Conservation (phyloP, 2,329 filamentous ascomycete species). For the Colletotrichum karsti region DNA sequence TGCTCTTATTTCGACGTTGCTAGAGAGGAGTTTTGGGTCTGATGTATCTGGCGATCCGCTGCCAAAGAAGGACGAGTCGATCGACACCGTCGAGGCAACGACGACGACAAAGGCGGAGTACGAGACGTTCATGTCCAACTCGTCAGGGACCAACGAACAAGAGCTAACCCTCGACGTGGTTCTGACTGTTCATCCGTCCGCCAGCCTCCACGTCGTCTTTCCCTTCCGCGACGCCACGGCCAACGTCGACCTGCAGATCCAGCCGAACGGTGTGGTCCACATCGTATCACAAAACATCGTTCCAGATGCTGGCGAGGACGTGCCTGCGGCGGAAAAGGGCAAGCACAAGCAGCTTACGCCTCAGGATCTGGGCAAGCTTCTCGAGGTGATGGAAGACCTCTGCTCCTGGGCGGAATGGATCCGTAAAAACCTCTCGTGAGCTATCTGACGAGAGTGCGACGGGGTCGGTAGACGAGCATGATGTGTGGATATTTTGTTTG, state of each 20-base stretch:
- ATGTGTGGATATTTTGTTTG: neutral
- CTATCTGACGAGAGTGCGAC: neutral
- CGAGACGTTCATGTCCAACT: conserved; percentile 38
- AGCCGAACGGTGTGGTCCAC: conserved; percentile 65
- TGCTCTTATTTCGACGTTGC: conserved; percentile 71
- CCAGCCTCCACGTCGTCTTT: conserved; percentile 62
- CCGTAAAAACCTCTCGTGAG: conserved; percentile 38
- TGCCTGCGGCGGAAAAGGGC: conserved; percentile 31
- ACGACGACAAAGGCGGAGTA: conserved; percentile 45
- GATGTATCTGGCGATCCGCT: conserved; percentile 18
- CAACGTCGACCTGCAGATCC: conserved; percentile 66
- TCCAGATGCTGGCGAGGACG: conserved; percentile 24
- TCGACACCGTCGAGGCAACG: conserved; percentile 29
- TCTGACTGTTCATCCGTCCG: conserved; percentile 58
- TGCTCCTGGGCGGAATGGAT: conserved; percentile 65
- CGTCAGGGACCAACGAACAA: neutral
- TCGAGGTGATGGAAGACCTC: conserved; percentile 61
- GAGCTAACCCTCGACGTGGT: conserved; percentile 59
- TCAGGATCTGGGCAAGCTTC: conserved; percentile 51
- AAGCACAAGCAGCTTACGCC: conserved; percentile 46
- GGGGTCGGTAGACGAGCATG: neutral
- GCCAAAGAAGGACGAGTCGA: conserved; percentile 39
- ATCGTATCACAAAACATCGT: conserved; percentile 67
- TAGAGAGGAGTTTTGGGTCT: conserved; percentile 65
- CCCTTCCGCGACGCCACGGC: conserved; percentile 58